These are phyloP conservation scores for Hemileia vastatrix DNA, from an alignment of 1,284 basidiomycete genomes.

Conservation along the genomic window DNA sequence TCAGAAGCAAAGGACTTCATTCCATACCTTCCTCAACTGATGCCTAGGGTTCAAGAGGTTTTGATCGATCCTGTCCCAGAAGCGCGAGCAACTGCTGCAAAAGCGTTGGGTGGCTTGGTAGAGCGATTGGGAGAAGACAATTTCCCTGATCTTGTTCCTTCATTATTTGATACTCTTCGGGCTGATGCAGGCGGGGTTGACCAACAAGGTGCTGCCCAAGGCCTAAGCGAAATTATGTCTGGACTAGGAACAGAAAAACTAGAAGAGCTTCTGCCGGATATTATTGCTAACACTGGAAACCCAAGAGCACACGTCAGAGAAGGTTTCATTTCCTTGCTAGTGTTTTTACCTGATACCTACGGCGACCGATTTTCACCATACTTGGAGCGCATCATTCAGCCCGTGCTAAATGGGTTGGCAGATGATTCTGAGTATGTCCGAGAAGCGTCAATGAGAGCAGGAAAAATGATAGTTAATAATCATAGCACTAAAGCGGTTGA, in stretches of 20 bases:
- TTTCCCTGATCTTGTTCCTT: slow-evolving; percentile 89
- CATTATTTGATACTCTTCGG: slow-evolving; percentile 79
- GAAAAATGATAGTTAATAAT: slow-evolving; percentile 94
- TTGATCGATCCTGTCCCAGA: slow-evolving; percentile 76
- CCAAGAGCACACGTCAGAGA: slow-evolving; percentile 85
- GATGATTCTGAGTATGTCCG: slow-evolving; percentile 82
- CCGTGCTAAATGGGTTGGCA: slow-evolving; percentile 83
- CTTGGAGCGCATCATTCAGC: slow-evolving; percentile 83
- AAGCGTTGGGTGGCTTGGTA: slow-evolving; percentile 91
- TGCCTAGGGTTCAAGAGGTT: slow-evolving; percentile 85
- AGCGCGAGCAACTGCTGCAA: slow-evolving; percentile 91
- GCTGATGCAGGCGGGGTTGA: slow-evolving; percentile 93
- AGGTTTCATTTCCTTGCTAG: slow-evolving; percentile 95
- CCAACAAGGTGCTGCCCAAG: slow-evolving; percentile 90
- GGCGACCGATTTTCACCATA: slow-evolving; percentile 93
- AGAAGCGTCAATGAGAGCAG: slow-evolving; percentile 97
- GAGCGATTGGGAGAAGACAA: slow-evolving; percentile 89
- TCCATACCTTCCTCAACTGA: slow-evolving; percentile 77
- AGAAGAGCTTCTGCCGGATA: slow-evolving; percentile 86
- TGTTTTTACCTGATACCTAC: slow-evolving; percentile 93
- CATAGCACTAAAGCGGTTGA: slow-evolving; percentile 89
- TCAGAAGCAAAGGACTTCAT: slow-evolving; percentile 95
- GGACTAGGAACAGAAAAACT: slow-evolving; percentile 95
- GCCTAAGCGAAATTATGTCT: slow-evolving; percentile 87
- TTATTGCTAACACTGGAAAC: slow-evolving; percentile 82